Evolutionary conservation across 305 asterid species (phyloP).

Genomic region (Caryopteris hybrid): DNA sequence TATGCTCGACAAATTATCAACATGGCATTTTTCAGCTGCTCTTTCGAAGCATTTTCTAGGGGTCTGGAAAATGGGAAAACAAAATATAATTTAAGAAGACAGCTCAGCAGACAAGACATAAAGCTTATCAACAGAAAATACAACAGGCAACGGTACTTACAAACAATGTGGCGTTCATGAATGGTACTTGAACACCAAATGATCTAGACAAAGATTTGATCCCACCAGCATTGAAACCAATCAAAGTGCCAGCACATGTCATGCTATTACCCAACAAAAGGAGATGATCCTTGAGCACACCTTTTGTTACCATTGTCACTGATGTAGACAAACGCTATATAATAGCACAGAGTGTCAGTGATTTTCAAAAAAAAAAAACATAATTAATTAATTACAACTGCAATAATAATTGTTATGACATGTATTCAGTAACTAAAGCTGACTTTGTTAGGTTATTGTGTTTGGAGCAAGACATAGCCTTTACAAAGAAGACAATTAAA

Average conservation of each 20-base stretch:
- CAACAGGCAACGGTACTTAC: constrained; percentile 43
- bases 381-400: neutral
- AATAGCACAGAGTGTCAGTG: constrained; percentile 18
- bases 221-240: constrained; percentile 96
- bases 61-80: constrained; percentile 44
- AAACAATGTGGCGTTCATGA: constrained; percentile 83
- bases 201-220: constrained; percentile 77
- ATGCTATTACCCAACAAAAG: constrained; percentile 86
- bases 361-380: neutral
- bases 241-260: constrained; percentile 85
- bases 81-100: constrained; percentile 10
- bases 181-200: constrained; percentile 80
- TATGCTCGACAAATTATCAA: constrained; percentile 74
- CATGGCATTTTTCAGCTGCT: constrained; percentile 95
- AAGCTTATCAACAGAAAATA: constrained; percentile 7
- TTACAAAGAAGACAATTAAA: neutral
- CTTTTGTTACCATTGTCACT: constrained; percentile 95
- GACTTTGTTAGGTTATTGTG: neutral
- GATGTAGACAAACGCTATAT: constrained; percentile 87
- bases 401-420: neutral
- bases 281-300: constrained; percentile 94
- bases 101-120: constrained; percentile 8
- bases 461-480: constrained; percentile 8
- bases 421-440: constrained; percentile 8
- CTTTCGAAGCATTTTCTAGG: constrained; percentile 92